These are phyloP conservation scores for Galerina marginata DNA, from an alignment of 768 basidiomycete genomes.

Conservation along the genomic window DNA sequence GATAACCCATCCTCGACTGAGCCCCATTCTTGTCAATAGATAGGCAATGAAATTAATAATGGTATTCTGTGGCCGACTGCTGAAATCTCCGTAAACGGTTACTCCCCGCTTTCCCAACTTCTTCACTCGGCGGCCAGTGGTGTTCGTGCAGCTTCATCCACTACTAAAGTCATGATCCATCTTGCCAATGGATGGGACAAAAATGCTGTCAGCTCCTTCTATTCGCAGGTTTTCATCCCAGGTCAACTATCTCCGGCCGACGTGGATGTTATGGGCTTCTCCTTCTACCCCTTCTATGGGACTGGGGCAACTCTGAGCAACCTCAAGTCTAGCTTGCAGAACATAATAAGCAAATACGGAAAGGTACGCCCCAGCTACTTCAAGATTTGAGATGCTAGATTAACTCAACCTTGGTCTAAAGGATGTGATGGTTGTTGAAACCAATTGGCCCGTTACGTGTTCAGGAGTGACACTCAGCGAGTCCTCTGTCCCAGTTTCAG, in stretches of 20 bases:
- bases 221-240: conserved; percentile 53
- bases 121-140: conserved; percentile 64
- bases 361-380: conserved; percentile 41
- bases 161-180: conserved; percentile 58
- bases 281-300: conserved; percentile 70
- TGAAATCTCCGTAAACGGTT: conserved; percentile 56
- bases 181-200: conserved; percentile 69
- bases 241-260: conserved; percentile 55
- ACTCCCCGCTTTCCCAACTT: conserved; percentile 58
- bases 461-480: conserved; percentile 51
- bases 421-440: conserved; percentile 66
- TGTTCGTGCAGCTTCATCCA: conserved; percentile 53
- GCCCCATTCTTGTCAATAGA: conserved; percentile 31
- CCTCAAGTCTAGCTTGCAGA: conserved; percentile 55
- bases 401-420: conserved; percentile 17
- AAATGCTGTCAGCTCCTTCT: conserved; percentile 51
- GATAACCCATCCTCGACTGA: not conserved
- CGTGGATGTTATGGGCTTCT: conserved; percentile 65
- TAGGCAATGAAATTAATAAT: conserved; percentile 72
- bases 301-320: conserved; percentile 58
- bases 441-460: conserved; percentile 65
- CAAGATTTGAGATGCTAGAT: not conserved
- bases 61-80: conserved; percentile 69
- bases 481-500: conserved; percentile 49
- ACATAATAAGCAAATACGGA: conserved; percentile 49